A percentile compares a stretch with the other conserved stretches of the same genome.
phyloP scores from a whole-genome alignment of 2,329 filamentous ascomycete genomes.

The Ophiocordyceps camponoti-saundersi region DNA sequence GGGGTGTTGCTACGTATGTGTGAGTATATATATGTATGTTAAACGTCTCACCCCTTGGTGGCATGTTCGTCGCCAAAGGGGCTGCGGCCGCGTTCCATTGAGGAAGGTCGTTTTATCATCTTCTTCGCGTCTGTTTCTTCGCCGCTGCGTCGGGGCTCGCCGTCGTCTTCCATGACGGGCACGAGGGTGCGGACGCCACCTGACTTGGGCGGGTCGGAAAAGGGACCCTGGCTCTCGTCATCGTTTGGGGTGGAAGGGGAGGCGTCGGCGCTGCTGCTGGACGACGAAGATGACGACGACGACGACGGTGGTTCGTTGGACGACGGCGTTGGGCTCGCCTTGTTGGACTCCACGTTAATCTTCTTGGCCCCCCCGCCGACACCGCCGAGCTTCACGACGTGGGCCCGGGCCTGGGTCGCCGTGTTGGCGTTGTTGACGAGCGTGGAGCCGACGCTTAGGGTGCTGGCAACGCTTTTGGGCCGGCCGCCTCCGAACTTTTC shows the following conservation, averaged over 20 bases:
- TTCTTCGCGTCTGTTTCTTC: conserved; percentile 3
- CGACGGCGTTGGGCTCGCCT: conserved; percentile 17
- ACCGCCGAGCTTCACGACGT: conserved; percentile 39
- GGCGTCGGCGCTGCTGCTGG: conserved; percentile 14
- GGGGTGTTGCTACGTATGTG: background rate
- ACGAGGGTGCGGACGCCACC: conserved; percentile 29
- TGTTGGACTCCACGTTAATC: conserved; percentile 17
- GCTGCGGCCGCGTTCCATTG: conserved; percentile 19
- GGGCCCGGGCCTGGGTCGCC: conserved; percentile 37
- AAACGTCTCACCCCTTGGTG: conserved; percentile 25
- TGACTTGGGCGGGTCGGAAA: conserved; percentile 33
- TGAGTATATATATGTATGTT: too few species aligned
- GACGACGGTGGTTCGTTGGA: conserved; percentile 5
- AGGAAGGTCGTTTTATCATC: conserved; percentile 7
- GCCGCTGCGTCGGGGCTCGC: conserved; percentile 16
- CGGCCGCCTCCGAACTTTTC: conserved; percentile 33
- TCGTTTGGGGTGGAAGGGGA: conserved; percentile 29
- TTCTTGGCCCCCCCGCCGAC: conserved; percentile 28
- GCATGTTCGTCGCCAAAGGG: conserved; percentile 44
- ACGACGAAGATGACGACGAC: conserved; percentile 4
- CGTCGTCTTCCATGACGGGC: conserved; percentile 37
- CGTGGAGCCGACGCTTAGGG: conserved; percentile 51
- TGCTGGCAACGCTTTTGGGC: conserved; percentile 37
- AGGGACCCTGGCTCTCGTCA: conserved; percentile 39
- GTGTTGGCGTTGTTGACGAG: conserved; percentile 50